These are phyloP conservation scores for Penicillium nordicum DNA, from an alignment of 2,329 filamentous ascomycete species.

Conservation along the genomic window DNA sequence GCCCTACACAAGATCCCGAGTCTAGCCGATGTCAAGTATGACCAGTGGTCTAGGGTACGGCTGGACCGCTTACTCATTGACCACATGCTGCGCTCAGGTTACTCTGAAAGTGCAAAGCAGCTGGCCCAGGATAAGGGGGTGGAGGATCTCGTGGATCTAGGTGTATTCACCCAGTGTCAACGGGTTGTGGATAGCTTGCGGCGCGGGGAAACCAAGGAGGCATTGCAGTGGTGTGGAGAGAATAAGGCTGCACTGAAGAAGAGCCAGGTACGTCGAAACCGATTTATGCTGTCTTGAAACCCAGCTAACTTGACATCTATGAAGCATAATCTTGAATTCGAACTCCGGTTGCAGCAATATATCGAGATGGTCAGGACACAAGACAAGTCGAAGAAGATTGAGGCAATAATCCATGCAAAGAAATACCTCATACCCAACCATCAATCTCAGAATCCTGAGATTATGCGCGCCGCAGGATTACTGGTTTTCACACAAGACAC, in stretches of 20 bases:
- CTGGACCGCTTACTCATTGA: slow-evolving; percentile 87
- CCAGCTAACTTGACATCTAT: not conserved
- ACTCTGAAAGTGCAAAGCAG: slow-evolving; percentile 69
- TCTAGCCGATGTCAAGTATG: slow-evolving; percentile 88
- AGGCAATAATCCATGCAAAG: slow-evolving; percentile 77
- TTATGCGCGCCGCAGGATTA: slow-evolving; percentile 72
- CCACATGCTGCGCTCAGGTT: slow-evolving; percentile 82
- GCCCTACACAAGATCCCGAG: slow-evolving; percentile 75
- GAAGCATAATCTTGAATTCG: slow-evolving; percentile 82
- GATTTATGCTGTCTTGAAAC: not conserved
- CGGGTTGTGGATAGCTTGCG: slow-evolving; percentile 71
- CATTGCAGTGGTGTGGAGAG: slow-evolving; percentile 84
- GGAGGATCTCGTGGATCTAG: slow-evolving; percentile 77
- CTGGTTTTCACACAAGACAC: slow-evolving; percentile 69
- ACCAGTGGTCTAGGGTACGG: slow-evolving; percentile 77
- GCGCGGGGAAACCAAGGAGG: slow-evolving; percentile 69
- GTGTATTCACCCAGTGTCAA: slow-evolving; percentile 80
- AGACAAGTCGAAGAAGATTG: slow-evolving; percentile 61
- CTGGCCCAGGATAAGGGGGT: slow-evolving; percentile 74
- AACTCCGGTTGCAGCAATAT: slow-evolving; percentile 89
- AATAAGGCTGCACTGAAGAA: slow-evolving; percentile 91
- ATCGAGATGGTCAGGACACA: slow-evolving; percentile 79
- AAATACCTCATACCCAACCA: slow-evolving; percentile 73
- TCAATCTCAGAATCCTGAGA: slow-evolving; percentile 64
- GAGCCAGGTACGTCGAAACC: slow-evolving; percentile 60